Conservation (phyloP, 2,329 filamentous ascomycete species). For the Clonostachys sp. region DNA sequence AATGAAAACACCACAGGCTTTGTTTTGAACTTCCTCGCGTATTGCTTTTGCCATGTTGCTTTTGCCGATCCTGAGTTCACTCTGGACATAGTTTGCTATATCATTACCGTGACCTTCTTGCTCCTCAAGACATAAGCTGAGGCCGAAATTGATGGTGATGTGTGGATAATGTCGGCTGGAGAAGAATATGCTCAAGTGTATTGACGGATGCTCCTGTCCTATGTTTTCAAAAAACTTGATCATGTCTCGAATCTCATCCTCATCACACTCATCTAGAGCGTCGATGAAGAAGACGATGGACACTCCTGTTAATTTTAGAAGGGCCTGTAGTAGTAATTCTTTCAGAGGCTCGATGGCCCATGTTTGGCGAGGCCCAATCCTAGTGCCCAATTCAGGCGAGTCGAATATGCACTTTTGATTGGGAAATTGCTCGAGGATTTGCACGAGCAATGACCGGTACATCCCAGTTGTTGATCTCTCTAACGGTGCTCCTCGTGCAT, state of each 20-base stretch:
- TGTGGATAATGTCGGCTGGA: slow-evolving; percentile 40
- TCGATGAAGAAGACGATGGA: slow-evolving; percentile 16
- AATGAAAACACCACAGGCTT: slow-evolving; percentile 34
- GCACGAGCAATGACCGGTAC: slow-evolving; percentile 41
- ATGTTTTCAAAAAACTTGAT: slow-evolving; percentile 34
- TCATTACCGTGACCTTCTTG: slow-evolving; percentile 15
- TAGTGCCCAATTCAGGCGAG: not conserved
- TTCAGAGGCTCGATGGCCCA: not conserved
- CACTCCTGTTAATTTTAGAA: not conserved
- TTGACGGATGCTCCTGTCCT: slow-evolving; percentile 15
- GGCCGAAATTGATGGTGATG: slow-evolving; percentile 20
- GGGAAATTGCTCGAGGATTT: slow-evolving; percentile 25
- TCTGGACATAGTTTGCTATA: slow-evolving; percentile 3
- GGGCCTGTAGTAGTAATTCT: not conserved
- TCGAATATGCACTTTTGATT: slow-evolving; percentile 24
- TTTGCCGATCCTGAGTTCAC: not conserved
- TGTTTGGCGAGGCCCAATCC: not conserved
- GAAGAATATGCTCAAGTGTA: slow-evolving; percentile 28
- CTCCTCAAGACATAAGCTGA: slow-evolving; percentile 14
- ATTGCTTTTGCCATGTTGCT: not conserved
- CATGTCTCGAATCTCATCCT: slow-evolving; percentile 34
- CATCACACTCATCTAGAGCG: slow-evolving; percentile 43
- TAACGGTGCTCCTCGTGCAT: slow-evolving; percentile 34
- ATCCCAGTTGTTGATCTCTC: slow-evolving; percentile 28
- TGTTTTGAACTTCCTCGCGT: slow-evolving; percentile 7